These are phyloP conservation scores for Aeminium ludgeri DNA, from an alignment of 495 filamentous ascomycete genomes.

Conservation along the genomic window DNA sequence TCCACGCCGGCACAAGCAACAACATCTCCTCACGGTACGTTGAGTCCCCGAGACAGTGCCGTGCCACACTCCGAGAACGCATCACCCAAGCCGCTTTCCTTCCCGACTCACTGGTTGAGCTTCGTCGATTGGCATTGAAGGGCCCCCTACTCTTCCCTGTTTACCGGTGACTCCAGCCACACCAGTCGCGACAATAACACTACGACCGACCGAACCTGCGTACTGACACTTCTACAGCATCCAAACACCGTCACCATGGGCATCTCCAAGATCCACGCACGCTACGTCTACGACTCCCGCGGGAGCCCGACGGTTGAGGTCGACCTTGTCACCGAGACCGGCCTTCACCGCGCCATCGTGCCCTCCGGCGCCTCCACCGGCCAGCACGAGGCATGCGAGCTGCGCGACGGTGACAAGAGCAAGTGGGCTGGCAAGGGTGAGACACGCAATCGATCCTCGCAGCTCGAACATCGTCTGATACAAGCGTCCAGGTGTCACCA, in stretches of 20 bases:
- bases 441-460: not conserved
- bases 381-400: constrained; percentile 95
- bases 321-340: constrained; percentile 89
- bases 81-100: no score
- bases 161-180: no score
- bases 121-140: no score
- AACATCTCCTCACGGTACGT: no score
- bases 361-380: constrained; percentile 96
- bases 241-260: constrained; percentile 43
- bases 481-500: constrained; percentile 47
- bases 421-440: constrained; percentile 89
- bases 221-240: no score
- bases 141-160: no score
- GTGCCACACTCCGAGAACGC: no score
- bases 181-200: not conserved
- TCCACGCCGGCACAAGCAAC: not conserved
- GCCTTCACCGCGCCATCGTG: constrained; percentile 96
- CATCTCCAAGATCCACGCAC: constrained; percentile 97
- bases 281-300: constrained; percentile 97
- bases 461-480: constrained; percentile 4
- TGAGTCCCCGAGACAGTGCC: no score
- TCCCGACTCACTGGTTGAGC: no score
- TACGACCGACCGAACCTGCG: not conserved
- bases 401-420: constrained; percentile 95
- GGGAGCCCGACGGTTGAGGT: constrained; percentile 95